These are phyloP conservation scores for Talaromyces sp. DNA, from an alignment of 2,329 filamentous ascomycete genomes.

Conservation along the genomic window DNA sequence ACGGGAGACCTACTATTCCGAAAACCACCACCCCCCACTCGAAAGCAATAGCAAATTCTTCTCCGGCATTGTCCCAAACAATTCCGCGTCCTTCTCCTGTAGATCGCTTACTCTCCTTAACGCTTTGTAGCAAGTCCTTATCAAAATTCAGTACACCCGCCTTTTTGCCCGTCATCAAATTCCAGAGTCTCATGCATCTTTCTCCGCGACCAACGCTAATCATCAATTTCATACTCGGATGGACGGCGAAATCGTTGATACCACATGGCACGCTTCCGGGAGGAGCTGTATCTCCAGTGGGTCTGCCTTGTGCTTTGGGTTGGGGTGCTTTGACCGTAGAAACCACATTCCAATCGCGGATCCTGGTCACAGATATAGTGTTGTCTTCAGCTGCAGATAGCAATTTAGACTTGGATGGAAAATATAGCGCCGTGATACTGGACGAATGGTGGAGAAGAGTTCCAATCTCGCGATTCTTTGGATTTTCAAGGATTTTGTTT, in stretches of 20 bases:
- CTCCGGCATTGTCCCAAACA: constrained; percentile 70
- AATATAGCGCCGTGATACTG: constrained; percentile 73
- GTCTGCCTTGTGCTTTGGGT: constrained; percentile 73
- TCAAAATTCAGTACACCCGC: constrained; percentile 87
- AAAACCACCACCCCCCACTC: constrained; percentile 82
- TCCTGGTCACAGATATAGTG: constrained; percentile 80
- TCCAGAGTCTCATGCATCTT: constrained; percentile 90
- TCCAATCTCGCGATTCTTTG: constrained; percentile 82
- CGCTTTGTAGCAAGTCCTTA: constrained; percentile 66
- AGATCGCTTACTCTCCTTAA: constrained; percentile 72
- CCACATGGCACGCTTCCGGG: constrained; percentile 78
- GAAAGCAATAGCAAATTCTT: constrained; percentile 86
- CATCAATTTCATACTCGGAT: constrained; percentile 96
- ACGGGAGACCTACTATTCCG: constrained; percentile 58
- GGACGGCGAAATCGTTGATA: constrained; percentile 90
- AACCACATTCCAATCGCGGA: constrained; percentile 83
- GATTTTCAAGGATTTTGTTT: constrained; percentile 75
- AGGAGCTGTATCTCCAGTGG: constrained; percentile 84
- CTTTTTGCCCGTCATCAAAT: constrained; percentile 93
- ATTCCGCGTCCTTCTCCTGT: constrained; percentile 81
- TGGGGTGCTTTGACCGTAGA: constrained; percentile 86
- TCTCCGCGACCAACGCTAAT: constrained; percentile 88
- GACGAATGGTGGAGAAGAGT: constrained; percentile 82
- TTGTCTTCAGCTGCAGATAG: constrained; percentile 88
- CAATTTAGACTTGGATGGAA: constrained; percentile 82